Evolutionary conservation across 441 rosid genomes (phyloP).

Genomic region (Euphorbia celastroides): DNA sequence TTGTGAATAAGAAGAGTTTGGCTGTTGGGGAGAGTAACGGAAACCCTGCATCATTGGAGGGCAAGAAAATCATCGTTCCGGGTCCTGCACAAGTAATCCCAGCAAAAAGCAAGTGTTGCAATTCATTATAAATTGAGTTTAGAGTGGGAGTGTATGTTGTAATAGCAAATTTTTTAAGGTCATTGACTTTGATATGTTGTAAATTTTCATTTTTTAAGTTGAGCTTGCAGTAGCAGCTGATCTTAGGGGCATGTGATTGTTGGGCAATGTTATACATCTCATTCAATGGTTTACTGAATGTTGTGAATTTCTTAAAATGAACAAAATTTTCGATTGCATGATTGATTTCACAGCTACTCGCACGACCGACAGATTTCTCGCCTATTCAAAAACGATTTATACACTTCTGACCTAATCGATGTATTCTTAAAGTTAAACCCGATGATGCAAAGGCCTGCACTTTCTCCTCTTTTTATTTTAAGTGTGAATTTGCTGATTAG

Average conservation of each 20-base stretch:
- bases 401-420: too few relatives aligned
- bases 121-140: constrained; percentile 32
- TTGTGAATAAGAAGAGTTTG: constrained; percentile 72
- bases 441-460: too few relatives aligned
- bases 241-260: constrained; percentile 12
- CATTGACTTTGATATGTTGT: constrained; percentile 33
- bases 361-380: too few relatives aligned
- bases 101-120: constrained; percentile 58
- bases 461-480: too few relatives aligned
- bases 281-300: background rate
- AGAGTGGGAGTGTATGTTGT: constrained; percentile 9
- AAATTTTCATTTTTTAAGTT: constrained; percentile 26
- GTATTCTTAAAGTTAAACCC: too few relatives aligned
- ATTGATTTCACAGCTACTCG: too few relatives aligned
- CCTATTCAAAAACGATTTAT: too few relatives aligned
- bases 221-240: constrained; percentile 23
- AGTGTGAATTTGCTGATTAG: too few relatives aligned
- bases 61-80: constrained; percentile 73
- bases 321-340: too few relatives aligned
- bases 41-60: constrained; percentile 60
- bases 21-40: constrained; percentile 48
- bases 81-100: constrained; percentile 75
- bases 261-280: background rate
- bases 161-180: constrained; percentile 33
- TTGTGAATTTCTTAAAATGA: too few relatives aligned